A percentile compares a stretch with the other conserved stretches of the same genome.
phyloP scores from a whole-genome alignment of 495 filamentous ascomycete genomes.

The Penicillium mononematosum region DNA sequence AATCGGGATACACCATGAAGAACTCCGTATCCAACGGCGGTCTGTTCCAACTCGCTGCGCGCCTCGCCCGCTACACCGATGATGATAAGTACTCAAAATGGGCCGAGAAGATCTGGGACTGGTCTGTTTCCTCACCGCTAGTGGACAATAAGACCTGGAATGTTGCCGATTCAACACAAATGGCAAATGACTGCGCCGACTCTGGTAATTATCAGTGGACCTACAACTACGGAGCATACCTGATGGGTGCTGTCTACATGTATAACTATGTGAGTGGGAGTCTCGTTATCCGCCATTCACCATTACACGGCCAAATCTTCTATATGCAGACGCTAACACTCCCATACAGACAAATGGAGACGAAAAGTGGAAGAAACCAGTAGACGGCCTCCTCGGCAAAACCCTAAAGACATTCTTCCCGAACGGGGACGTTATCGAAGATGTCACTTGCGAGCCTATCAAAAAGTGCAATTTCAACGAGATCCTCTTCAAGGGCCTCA shows the following conservation, averaged over 20 bases:
- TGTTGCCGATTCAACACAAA: conserved; percentile 63
- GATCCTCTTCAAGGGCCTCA: conserved; percentile 75
- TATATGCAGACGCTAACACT: neutral
- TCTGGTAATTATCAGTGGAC: conserved; percentile 62
- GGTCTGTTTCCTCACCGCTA: conserved; percentile 54
- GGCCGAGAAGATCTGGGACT: conserved; percentile 66
- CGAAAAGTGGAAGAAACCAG: conserved; percentile 48
- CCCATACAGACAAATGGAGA: conserved; percentile 8
- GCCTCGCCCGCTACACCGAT: conserved; percentile 64
- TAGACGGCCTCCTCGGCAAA: conserved; percentile 50
- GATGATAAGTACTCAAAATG: conserved; percentile 63
- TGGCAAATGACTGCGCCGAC: conserved; percentile 50
- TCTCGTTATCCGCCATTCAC: neutral
- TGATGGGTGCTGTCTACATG: conserved; percentile 69
- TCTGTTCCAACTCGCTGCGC: conserved; percentile 68
- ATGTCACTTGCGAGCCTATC: conserved; percentile 61
- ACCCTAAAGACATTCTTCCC: conserved; percentile 50
- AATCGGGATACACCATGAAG: conserved; percentile 60
- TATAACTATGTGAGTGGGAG: conserved; percentile 54
- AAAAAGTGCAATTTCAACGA: conserved; percentile 66
- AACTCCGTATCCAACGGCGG: conserved; percentile 69
- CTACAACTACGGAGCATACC: conserved; percentile 66
- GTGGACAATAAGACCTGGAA: conserved; percentile 43
- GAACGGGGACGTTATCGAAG: conserved; percentile 50
- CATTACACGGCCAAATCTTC: neutral